Percentiles rank a stretch among this genome's conserved stretches.
phyloP scores from a whole-genome alignment of 2,329 filamentous ascomycete genomes.

The Scytalidium sp. region DNA sequence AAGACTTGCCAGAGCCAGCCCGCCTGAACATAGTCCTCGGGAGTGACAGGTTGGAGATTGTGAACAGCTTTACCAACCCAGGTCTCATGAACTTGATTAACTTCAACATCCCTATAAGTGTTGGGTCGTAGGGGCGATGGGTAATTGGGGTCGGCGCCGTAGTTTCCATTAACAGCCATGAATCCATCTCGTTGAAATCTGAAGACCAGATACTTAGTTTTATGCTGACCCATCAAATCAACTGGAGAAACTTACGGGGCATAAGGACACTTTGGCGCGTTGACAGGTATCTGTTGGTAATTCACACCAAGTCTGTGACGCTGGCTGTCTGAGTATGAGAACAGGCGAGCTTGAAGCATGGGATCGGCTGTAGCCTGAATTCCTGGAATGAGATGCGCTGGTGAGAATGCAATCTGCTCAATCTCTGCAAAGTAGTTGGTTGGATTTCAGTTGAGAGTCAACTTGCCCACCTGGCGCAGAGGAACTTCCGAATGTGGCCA shows the following conservation, averaged over 20 bases:
- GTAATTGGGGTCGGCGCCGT: constrained; percentile 37
- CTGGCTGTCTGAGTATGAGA: constrained; percentile 66
- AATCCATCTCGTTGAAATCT: no score
- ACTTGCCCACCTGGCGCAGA: constrained; percentile 45
- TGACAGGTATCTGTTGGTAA: constrained; percentile 53
- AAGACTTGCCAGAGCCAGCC: constrained; percentile 46
- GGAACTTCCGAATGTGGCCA: constrained; percentile 40
- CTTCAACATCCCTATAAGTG: not conserved
- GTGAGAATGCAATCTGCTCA: constrained; percentile 67
- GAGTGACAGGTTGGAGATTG: constrained; percentile 33
- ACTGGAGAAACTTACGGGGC: no score
- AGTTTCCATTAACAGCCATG: constrained; percentile 43
- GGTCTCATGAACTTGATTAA: not conserved
- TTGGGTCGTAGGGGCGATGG: not conserved
- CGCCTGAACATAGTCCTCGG: constrained; percentile 49
- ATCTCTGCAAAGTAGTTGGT: constrained; percentile 62
- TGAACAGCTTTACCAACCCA: not conserved
- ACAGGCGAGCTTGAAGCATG: constrained; percentile 63
- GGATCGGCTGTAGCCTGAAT: constrained; percentile 67
- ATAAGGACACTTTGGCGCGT: constrained; percentile 38
- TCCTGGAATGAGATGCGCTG: constrained; percentile 61
- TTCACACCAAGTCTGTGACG: constrained; percentile 54
- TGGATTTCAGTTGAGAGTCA: constrained; percentile 46
- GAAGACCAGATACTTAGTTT: no score
- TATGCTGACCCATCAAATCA: no score